Conservation (phyloP, 1,284 basidiomycete genomes). For the Cutaneotrichosporon curvatum region DNA sequence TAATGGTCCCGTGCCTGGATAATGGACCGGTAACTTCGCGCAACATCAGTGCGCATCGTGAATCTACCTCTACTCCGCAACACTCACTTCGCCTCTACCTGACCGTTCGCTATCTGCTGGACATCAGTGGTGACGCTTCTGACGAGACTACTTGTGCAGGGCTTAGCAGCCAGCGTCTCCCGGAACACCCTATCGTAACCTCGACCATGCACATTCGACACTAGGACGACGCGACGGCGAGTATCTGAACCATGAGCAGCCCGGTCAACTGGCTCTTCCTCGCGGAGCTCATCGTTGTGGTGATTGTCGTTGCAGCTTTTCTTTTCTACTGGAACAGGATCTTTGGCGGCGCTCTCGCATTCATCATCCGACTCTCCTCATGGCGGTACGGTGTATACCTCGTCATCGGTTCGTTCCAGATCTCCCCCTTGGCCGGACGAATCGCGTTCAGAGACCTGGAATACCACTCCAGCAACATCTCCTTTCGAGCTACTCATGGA, state of each 20-base stretch:
- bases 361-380: slow-evolving; percentile 35
- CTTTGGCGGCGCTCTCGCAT: slow-evolving; percentile 57
- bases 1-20: too few relatives aligned
- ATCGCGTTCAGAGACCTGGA: slow-evolving; percentile 76
- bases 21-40: too few relatives aligned
- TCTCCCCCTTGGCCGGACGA: slow-evolving; percentile 78
- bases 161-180: too few relatives aligned
- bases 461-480: slow-evolving; percentile 86
- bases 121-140: too few relatives aligned
- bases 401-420: slow-evolving; percentile 63
- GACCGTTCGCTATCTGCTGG: too few relatives aligned
- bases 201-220: too few relatives aligned
- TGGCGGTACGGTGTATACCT: slow-evolving; percentile 45
- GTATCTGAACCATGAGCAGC: slow-evolving; percentile 4
- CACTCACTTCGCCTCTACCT: too few relatives aligned
- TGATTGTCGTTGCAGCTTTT: slow-evolving; percentile 60
- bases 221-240: too few relatives aligned
- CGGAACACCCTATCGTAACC: too few relatives aligned
- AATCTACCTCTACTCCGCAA: too few relatives aligned
- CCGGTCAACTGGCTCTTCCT: slow-evolving; percentile 53
- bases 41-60: too few relatives aligned
- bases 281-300: slow-evolving; percentile 63
- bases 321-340: slow-evolving; percentile 87
- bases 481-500: slow-evolving; percentile 69
- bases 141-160: too few relatives aligned